A percentile compares a stretch with the other conserved stretches of the same genome.
Evolutionary conservation across 2,329 filamentous ascomycete species (phyloP).

Genomic region (Polytolypa hystricis): DNA sequence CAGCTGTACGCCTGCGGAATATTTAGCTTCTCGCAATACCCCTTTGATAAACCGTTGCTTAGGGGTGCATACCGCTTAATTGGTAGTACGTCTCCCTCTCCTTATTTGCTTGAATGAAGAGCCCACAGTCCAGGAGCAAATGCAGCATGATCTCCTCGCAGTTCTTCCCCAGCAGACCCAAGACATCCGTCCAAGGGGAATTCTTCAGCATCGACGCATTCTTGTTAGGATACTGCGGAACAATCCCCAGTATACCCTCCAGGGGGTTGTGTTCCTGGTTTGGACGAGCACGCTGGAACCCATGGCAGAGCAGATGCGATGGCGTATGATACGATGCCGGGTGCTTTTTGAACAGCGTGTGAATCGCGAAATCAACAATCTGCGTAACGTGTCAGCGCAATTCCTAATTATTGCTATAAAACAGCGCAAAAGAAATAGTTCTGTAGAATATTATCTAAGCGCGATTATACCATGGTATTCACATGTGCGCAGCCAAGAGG

Average conservation of each 20-base stretch:
- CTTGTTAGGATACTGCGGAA: conserved; percentile 54
- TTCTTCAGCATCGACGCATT: conserved; percentile 59
- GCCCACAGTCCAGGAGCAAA: conserved; percentile 62
- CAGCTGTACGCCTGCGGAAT: conserved; percentile 1
- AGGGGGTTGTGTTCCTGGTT: conserved; percentile 23
- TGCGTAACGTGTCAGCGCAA: too few species aligned
- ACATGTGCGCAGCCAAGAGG: too few species aligned
- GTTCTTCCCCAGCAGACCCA: conserved; percentile 60
- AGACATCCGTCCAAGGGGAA: conserved; percentile 62
- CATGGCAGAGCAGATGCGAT: conserved; percentile 72
- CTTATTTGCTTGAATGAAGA: conserved; percentile 56
- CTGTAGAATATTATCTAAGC: too few species aligned
- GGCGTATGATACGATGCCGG: conserved; percentile 42
- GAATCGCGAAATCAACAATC: conserved; percentile 69
- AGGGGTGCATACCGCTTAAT: conserved; percentile 52
- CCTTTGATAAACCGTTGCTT: neutral
- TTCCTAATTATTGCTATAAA: too few species aligned
- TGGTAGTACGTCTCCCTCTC: conserved; percentile 62
- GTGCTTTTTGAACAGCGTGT: conserved; percentile 58
- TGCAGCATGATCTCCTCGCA: conserved; percentile 69
- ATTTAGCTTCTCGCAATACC: neutral
- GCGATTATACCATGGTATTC: too few species aligned
- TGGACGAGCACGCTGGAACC: conserved; percentile 50
- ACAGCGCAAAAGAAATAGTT: too few species aligned
- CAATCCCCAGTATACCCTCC: conserved; percentile 54